Base-by-base conservation (phyloP, 148 eudicot genomes). In the Rhododendron henanense region DNA sequence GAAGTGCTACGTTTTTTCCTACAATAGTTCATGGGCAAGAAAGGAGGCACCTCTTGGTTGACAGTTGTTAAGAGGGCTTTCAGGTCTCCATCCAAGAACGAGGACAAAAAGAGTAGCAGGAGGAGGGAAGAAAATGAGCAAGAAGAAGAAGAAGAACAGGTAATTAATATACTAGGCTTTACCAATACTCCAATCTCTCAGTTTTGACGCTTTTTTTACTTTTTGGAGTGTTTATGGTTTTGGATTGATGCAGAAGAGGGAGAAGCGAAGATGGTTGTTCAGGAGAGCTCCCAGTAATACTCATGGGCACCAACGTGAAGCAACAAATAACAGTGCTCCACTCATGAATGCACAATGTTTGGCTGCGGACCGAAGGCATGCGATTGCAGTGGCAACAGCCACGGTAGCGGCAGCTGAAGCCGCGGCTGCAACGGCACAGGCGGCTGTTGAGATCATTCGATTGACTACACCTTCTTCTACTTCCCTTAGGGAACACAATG, bases 181-280 rank as follows among this genome's bases (percentile, higher is more conserved):
- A n/a, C 53, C 16, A 11, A 78, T n/a, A 23, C 10, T 6, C 50
- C 35, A 48, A 53, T 25, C 61, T 83, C 2, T 65, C 48, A 13
- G 13, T 37, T 19, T 67, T 45, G n/a, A 6, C 11, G 4, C 5
- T 13, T 13, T 14, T 8, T 18, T 15, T 25, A 3, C 28, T 10
- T 23, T 11, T 50, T 28, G 75, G 21, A 10, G 5, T 59, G 25
- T 55, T 19, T 9, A 4, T 59, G 77, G 79, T 79, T 37, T 81
- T 41, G 57, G 35, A 7, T 74, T 86, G 82, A 21, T 69, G 85
- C 91, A 93, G 94, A 93, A 93, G 83, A 87, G 87, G 81, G 98
- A 94, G 67, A 94, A 91, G 85, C 84, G 91, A 65, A 94, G 94
- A 85, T 94, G 98, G 98, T 83, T 94, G 74, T 93, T 96, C 89